phyloP scores from a whole-genome alignment of 306 rosid species.

The Lagenaria siceraria region DNA sequence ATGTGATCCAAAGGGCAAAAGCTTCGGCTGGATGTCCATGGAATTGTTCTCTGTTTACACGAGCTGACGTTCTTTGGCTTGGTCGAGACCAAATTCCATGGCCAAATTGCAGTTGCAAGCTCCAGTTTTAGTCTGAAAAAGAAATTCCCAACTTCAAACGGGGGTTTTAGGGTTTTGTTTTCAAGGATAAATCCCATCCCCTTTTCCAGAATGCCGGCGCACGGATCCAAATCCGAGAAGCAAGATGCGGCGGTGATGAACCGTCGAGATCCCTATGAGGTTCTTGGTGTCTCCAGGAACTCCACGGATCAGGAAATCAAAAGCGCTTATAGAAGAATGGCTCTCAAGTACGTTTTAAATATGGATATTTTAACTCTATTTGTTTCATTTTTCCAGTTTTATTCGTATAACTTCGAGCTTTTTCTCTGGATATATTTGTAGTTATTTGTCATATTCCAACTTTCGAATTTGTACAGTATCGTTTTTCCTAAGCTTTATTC shows the following conservation, averaged over 20 bases:
- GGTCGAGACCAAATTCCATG: constrained; percentile 9
- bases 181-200: background rate
- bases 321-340: constrained; percentile 84
- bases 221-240: constrained; percentile 76
- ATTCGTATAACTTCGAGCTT: background rate
- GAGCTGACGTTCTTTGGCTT: background rate
- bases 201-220: constrained; percentile 49
- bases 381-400: background rate
- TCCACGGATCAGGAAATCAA: constrained; percentile 94
- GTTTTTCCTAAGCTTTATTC: background rate
- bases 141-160: background rate
- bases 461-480: background rate
- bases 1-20: constrained; percentile 9
- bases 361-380: background rate
- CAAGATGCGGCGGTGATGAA: constrained; percentile 45
- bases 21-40: constrained; percentile 8
- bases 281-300: constrained; percentile 76
- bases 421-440: background rate
- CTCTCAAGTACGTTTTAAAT: constrained; percentile 60
- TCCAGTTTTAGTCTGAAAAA: constrained; percentile 13
- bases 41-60: background rate
- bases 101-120: background rate
- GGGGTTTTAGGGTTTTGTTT: constrained; percentile 40
- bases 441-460: background rate
- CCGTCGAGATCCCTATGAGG: constrained; percentile 94